These are phyloP conservation scores for Syzygium aqueum DNA, from an alignment of 345 rosid species.

Conservation along the genomic window DNA sequence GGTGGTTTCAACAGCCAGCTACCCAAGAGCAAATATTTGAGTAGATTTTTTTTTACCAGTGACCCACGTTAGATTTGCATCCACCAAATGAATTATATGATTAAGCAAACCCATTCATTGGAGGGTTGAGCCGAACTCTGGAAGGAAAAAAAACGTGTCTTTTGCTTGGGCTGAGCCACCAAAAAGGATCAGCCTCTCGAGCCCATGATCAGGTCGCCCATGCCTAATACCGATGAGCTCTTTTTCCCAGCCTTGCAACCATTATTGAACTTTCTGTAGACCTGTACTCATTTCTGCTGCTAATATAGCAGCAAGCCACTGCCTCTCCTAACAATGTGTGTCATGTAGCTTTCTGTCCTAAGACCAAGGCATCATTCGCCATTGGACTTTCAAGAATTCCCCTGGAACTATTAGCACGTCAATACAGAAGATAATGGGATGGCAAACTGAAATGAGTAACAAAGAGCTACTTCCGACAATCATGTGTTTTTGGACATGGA, in stretches of 20 bases:
- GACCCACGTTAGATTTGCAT: background rate
- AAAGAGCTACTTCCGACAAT: background rate
- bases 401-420: background rate
- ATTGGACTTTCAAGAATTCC: background rate
- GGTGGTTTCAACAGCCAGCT: background rate
- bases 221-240: background rate
- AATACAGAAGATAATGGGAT: background rate
- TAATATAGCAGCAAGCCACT: background rate
- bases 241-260: background rate
- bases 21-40: background rate
- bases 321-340: background rate
- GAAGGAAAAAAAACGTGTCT: background rate
- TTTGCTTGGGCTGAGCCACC: background rate
- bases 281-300: background rate
- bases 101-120: background rate
- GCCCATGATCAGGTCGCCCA: background rate
- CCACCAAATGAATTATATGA: background rate
- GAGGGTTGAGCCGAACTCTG: background rate
- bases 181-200: background rate
- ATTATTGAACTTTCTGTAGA: background rate
- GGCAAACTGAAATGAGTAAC: background rate
- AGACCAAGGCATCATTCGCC: background rate
- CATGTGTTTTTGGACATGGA: background rate
- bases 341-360: background rate
- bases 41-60: background rate